Conservation (phyloP, 2,329 filamentous ascomycete species). For the Purpureocillium lavendulum region DNA sequence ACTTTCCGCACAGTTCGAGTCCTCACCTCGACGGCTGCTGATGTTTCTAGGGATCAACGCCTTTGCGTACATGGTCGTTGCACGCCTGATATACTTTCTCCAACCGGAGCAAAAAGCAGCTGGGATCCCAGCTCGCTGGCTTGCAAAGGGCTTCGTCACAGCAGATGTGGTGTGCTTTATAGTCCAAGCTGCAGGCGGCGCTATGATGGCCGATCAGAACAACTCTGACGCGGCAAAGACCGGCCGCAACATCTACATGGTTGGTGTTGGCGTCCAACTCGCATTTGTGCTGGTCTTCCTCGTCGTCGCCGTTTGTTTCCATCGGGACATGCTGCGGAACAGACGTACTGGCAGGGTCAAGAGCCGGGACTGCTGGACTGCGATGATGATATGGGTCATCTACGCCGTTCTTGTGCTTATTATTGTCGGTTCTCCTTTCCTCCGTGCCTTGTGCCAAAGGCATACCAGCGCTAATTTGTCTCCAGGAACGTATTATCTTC, state of each 20-base stretch:
- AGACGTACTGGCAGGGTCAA: constrained; percentile 3
- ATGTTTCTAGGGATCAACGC: constrained; percentile 27
- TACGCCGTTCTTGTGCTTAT: constrained; percentile 24
- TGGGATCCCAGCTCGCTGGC: constrained; percentile 20
- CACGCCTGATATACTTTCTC: constrained; percentile 32
- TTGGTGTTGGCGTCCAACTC: constrained; percentile 39
- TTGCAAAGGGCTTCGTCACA: constrained; percentile 27
- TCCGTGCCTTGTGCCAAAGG: no score
- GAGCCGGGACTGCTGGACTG: constrained; percentile 3
- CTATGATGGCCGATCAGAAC: constrained; percentile 8
- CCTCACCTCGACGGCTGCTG: background rate
- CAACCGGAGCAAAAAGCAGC: constrained; percentile 23
- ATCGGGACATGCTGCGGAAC: constrained; percentile 1
- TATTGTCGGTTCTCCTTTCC: constrained; percentile 12
- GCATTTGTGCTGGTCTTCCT: constrained; percentile 36
- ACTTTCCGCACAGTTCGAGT: no score
- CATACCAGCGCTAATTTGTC: background rate
- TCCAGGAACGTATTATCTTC: constrained; percentile 37
- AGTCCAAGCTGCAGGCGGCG: constrained; percentile 22
- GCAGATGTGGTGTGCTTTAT: constrained; percentile 26
- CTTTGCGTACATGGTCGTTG: constrained; percentile 34
- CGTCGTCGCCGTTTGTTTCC: constrained; percentile 17
- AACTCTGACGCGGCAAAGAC: constrained; percentile 2
- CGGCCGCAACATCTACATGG: constrained; percentile 32
- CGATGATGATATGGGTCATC: constrained; percentile 7